phyloP scores from a whole-genome alignment of 2,329 filamentous ascomycete genomes.

The Hymenoscyphus fraxineus region DNA sequence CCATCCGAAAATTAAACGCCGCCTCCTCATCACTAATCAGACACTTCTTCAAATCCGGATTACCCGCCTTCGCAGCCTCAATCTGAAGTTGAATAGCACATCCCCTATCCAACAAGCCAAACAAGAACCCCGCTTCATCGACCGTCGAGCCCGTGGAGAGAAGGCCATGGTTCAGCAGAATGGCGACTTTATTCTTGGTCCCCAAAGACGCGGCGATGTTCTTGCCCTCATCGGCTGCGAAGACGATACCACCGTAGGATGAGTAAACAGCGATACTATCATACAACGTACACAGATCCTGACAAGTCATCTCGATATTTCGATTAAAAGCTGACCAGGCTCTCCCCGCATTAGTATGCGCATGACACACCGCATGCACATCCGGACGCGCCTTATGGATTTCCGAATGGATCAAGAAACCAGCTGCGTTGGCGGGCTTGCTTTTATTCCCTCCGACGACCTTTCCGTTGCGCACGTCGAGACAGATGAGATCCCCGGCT shows the following conservation, averaged over 20 bases:
- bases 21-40: constrained; percentile 54
- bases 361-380: constrained; percentile 65
- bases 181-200: constrained; percentile 51
- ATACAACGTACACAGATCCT: constrained; percentile 63
- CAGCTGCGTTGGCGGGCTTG: constrained; percentile 61
- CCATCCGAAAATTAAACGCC: constrained; percentile 49
- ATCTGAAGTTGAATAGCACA: constrained; percentile 65
- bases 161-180: constrained; percentile 69
- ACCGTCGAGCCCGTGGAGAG: constrained; percentile 68
- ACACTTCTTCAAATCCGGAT: constrained; percentile 45
- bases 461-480: constrained; percentile 56
- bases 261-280: constrained; percentile 62
- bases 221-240: constrained; percentile 60
- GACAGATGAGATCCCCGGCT: constrained; percentile 63
- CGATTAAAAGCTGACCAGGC: constrained; percentile 64
- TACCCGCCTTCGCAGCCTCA: constrained; percentile 59
- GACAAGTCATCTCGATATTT: constrained; percentile 67
- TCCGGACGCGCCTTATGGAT: constrained; percentile 63
- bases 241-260: constrained; percentile 61
- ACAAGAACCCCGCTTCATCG: constrained; percentile 70
- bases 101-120: constrained; percentile 63
- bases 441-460: constrained; percentile 60
- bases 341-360: constrained; percentile 62
- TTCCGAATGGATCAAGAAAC: constrained; percentile 66
- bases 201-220: constrained; percentile 62